Base-by-base conservation (phyloP, 441 rosid genomes). In the Pelargonium myrrhifolium region DNA sequence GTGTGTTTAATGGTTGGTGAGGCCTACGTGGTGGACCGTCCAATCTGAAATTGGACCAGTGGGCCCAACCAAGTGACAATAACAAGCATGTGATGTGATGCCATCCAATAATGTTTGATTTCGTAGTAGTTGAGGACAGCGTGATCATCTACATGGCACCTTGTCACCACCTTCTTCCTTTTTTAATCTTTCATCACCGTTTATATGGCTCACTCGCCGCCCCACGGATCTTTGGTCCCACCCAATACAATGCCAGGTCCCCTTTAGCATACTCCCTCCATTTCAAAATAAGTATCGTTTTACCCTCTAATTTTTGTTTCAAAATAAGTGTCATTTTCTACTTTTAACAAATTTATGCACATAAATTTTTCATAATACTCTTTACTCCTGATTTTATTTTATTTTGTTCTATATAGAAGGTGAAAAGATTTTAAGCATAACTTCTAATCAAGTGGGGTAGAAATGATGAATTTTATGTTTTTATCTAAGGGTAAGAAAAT, bases 91-190 rank as follows among this genome's bases (percentile, higher is more conserved):
- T 53, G 59, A 53, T 53, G 59, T 31, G 37, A 31, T 31, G 37
- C 37, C 6, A 18, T 53, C 22, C 22, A 53, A 53, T 15, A 53
- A 18, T 53, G 9, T 7, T 18, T 21, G 24, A 5, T 21, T 47
- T 51, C 15, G 59, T 53, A 31, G 37, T 53, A 53, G 59, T 53
- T 18, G 59, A 53, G 59, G 20, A 53, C 59, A 53, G 59, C 59
- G 59, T 53, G 59, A 53, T 53, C 59, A 11, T 18, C 42, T 7
- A 62, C 59, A 73, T 65, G 75, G 73, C 74, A 24, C 60, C 71
- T 22, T 26, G 78, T 71, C 76, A 47, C 56, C 69, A 31, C 5
- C 37, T 31, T 37, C 20, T 24, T 53, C 20, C 51, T 40, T 26
- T 24, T 45, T 4, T 26, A 31, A 37, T 42, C 15, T 11, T n/a